These are phyloP conservation scores for Astrothelium subdiscretum DNA, from an alignment of 495 filamentous ascomycete species.

Conservation along the genomic window DNA sequence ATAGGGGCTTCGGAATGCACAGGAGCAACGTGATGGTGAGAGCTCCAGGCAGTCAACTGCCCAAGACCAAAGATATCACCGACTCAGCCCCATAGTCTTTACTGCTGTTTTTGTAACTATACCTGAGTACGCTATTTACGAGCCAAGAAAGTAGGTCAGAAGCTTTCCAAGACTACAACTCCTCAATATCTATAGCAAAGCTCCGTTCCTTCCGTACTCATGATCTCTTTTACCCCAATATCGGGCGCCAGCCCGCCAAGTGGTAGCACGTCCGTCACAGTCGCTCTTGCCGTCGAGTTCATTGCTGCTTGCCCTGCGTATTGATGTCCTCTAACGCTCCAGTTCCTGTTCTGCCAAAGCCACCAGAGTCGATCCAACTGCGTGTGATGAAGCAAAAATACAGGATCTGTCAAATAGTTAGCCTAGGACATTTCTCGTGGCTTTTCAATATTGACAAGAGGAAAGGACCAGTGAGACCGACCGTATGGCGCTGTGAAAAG, in stretches of 20 bases:
- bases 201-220: not conserved
- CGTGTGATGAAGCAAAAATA: constrained; percentile 12
- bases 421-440: not conserved
- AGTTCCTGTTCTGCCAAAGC: constrained; percentile 9
- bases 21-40: not conserved
- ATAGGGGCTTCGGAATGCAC: not conserved
- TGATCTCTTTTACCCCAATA: constrained; percentile 2
- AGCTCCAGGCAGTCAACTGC: not conserved
- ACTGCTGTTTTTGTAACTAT: too few relatives aligned
- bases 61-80: too few relatives aligned
- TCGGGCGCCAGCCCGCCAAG: constrained; percentile 1
- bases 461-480: not conserved
- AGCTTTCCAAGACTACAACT: too few relatives aligned
- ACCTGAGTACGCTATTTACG: too few relatives aligned
- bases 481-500: constrained; percentile 9
- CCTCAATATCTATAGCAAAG: constrained; percentile 8
- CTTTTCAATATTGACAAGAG: not conserved
- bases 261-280: constrained; percentile 3
- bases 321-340: not conserved
- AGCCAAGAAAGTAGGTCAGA: too few relatives aligned
- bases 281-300: constrained; percentile 3
- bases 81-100: too few relatives aligned
- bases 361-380: constrained; percentile 13
- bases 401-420: constrained; percentile 4
- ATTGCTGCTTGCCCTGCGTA: constrained; percentile 4